phyloP scores from a whole-genome alignment of 1,284 basidiomycete species.

The Leccinum pallidistipes region DNA sequence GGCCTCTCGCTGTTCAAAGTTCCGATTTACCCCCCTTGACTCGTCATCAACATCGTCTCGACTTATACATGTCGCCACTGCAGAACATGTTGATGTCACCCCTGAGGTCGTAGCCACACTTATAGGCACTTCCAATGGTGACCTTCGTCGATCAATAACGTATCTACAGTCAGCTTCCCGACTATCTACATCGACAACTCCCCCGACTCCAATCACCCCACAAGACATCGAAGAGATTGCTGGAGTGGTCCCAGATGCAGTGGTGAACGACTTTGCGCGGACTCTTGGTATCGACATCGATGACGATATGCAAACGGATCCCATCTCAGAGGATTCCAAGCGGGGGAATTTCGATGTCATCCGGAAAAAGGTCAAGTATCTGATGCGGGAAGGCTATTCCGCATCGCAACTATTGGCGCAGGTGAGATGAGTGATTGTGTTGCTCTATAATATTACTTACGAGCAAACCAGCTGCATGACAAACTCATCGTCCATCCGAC shows the following conservation, averaged over 20 bases:
- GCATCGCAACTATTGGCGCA: slow-evolving; percentile 90
- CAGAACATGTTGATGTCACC: slow-evolving; percentile 55
- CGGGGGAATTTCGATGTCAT: slow-evolving; percentile 68
- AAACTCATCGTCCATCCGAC: slow-evolving; percentile 82
- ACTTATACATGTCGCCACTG: slow-evolving; percentile 77
- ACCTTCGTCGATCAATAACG: slow-evolving; percentile 97
- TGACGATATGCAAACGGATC: slow-evolving; percentile 53
- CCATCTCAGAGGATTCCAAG: slow-evolving; percentile 29
- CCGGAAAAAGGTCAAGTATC: slow-evolving; percentile 66
- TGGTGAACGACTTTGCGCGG: slow-evolving; percentile 70
- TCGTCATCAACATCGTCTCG: slow-evolving; percentile 73
- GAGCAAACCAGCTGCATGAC: slow-evolving; percentile 77
- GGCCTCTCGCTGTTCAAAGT: slow-evolving; percentile 98
- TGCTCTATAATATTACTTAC: slow-evolving; percentile 7
- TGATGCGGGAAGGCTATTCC: slow-evolving; percentile 90
- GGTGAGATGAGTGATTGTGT: slow-evolving; percentile 42
- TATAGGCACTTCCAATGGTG: slow-evolving; percentile 84
- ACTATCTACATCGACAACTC: slow-evolving; percentile 67
- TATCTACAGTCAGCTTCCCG: slow-evolving; percentile 96
- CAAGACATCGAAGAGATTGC: slow-evolving; percentile 94
- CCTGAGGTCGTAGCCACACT: slow-evolving; percentile 66
- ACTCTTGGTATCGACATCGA: slow-evolving; percentile 76
- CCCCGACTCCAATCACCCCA: slow-evolving; percentile 72
- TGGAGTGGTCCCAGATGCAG: slow-evolving; percentile 83
- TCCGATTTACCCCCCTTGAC: slow-evolving; percentile 95